Base-by-base conservation (phyloP, 306 rosid species). In the Sophora flavescens region DNA sequence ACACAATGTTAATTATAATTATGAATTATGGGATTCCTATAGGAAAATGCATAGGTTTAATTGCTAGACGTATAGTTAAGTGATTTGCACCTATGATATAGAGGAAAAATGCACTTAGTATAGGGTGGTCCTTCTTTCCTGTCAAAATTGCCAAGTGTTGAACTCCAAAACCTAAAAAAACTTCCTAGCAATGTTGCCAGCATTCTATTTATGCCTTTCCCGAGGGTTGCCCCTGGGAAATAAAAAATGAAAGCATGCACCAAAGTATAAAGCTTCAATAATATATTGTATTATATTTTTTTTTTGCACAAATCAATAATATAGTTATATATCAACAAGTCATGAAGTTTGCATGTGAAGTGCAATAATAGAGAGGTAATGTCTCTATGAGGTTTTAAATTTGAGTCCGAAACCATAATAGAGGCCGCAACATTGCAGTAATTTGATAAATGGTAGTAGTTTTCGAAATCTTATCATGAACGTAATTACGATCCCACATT, bases 151-250 rank as follows among this genome's bases (percentile, higher is more conserved):
- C 86, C 38, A 87, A 58, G 13, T 39, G 51, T 76, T 79, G 81
- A 4, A 64, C 81, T 13, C 77, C 88, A 63, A 76, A 8, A 35
- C 81, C 83, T 11, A 87, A 78, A 76, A 76, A 44, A 77, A 8
- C 83, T 85, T 3, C 86, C 86, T 8, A 41, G 11, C 3, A 84
- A 32, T 0, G 90, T 81, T 14, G 86, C 85, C 65, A 82, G 2
- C 30, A 73, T 65, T 41, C 88, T 79, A 30, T 87, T 87, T 8
- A 84, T 57, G 22, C 86, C 84, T 50, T 63, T 77, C 38, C 86
- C 88, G 0, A 87, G 59, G 0, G 90, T 87, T 0, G 85, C 81
- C 71, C 90, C 90, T 87, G 63, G 11, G 4, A 17, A 60, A 58
- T 2, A 6, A 8, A 53, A n/a, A 8, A 6, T 39, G 50, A 42